Evolutionary conservation across 2,329 filamentous ascomycete genomes (phyloP).

Genomic region (Botrytis elliptica): DNA sequence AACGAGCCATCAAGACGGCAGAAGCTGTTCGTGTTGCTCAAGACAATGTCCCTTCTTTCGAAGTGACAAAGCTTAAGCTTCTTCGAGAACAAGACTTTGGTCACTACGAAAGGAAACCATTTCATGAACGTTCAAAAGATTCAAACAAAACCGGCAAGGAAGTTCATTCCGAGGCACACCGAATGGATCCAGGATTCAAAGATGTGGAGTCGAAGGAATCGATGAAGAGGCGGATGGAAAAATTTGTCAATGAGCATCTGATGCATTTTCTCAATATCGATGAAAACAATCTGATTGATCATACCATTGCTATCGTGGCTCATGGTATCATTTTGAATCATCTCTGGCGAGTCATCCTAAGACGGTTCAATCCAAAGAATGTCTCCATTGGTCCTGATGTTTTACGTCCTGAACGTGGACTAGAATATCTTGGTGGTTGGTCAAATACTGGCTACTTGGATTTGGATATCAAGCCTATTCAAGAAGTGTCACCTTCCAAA

Average conservation of each 20-base stretch:
- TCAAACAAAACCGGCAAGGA: slow-evolving; percentile 40
- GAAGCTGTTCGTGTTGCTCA: slow-evolving; percentile 62
- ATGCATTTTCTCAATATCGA: slow-evolving; percentile 48
- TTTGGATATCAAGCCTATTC: slow-evolving; percentile 31
- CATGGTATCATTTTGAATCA: slow-evolving; percentile 79
- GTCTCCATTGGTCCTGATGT: slow-evolving; percentile 45
- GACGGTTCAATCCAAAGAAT: slow-evolving; percentile 46
- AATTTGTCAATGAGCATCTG: slow-evolving; percentile 66
- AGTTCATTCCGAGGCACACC: slow-evolving; percentile 42
- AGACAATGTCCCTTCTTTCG: slow-evolving; percentile 45
- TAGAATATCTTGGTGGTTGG: slow-evolving; percentile 57
- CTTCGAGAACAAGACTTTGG: slow-evolving; percentile 76
- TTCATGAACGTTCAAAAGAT: slow-evolving; percentile 44
- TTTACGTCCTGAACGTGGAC: slow-evolving; percentile 37
- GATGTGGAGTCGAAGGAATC: slow-evolving; percentile 67
- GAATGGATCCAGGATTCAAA: slow-evolving; percentile 44
- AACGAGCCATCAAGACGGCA: slow-evolving; percentile 71
- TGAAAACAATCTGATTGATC: slow-evolving; percentile 36
- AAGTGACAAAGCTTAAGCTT: slow-evolving; percentile 39
- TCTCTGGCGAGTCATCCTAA: slow-evolving; percentile 62
- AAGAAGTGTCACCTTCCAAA: not conserved
- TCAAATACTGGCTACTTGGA: slow-evolving; percentile 61
- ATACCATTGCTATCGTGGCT: slow-evolving; percentile 66
- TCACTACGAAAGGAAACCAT: slow-evolving; percentile 64
- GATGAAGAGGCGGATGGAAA: slow-evolving; percentile 62